Evolutionary conservation across 2,329 filamentous ascomycete genomes (phyloP).

Genomic region (Colletotrichum orchidophilum): DNA sequence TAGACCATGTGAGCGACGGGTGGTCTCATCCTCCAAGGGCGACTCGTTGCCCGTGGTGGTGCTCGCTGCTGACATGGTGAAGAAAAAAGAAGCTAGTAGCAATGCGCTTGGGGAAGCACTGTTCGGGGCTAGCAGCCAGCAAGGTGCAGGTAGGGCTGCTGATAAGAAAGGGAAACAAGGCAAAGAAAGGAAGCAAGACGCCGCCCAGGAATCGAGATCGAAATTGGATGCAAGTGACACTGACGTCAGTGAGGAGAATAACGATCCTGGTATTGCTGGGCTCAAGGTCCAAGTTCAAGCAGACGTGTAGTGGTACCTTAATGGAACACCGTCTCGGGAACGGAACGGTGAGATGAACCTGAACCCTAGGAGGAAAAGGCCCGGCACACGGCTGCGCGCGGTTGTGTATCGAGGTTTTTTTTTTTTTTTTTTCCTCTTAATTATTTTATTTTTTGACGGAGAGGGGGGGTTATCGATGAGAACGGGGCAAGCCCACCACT

Average conservation of each 20-base stretch:
- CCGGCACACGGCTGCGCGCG: slow-evolving; percentile 8
- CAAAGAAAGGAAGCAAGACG: background rate
- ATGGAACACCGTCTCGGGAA: slow-evolving; percentile 26
- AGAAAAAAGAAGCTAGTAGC: slow-evolving; percentile 1
- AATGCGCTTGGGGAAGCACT: slow-evolving; percentile 3
- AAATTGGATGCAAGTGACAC: slow-evolving; percentile 19
- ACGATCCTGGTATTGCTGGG: slow-evolving; percentile 28
- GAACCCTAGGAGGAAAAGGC: slow-evolving; percentile 19
- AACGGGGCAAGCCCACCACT: slow-evolving; percentile 29
- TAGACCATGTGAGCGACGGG: slow-evolving; percentile 46
- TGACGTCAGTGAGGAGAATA: slow-evolving; percentile 34
- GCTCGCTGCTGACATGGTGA: slow-evolving; percentile 27
- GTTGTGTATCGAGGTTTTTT: slow-evolving; percentile 22
- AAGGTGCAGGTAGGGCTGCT: background rate
- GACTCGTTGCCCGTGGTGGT: slow-evolving; percentile 19
- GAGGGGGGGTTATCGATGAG: background rate
- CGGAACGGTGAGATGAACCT: slow-evolving; percentile 27
- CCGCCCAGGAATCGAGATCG: slow-evolving; percentile 12
- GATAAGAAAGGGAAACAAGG: background rate
- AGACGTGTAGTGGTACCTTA: slow-evolving; percentile 25
- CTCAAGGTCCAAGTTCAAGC: slow-evolving; percentile 27
- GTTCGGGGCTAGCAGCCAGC: background rate
- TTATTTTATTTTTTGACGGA: slow-evolving; percentile 1
- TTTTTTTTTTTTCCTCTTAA: background rate
- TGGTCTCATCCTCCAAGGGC: slow-evolving; percentile 15